These are phyloP conservation scores for Pulveroboletus sp. DNA, from an alignment of 768 basidiomycete genomes.

Conservation along the genomic window DNA sequence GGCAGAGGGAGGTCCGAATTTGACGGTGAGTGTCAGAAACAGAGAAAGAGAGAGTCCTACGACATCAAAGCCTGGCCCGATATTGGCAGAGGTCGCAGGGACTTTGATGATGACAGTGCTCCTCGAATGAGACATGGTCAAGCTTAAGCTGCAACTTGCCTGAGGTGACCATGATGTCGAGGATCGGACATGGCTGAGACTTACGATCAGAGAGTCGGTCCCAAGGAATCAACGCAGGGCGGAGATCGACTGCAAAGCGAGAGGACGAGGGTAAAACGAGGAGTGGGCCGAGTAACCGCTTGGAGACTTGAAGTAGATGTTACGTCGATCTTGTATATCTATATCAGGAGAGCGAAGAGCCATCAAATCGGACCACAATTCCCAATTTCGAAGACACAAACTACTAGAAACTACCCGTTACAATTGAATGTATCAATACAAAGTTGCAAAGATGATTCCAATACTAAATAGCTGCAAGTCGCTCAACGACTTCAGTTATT, in stretches of 20 bases:
- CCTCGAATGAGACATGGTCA: slow-evolving; percentile 21
- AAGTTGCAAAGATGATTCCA: background rate
- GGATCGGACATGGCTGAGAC: background rate
- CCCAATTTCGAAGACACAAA: background rate
- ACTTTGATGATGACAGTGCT: slow-evolving; percentile 70
- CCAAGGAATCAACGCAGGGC: background rate
- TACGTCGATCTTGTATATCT: slow-evolving; percentile 10
- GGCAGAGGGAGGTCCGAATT: slow-evolving; percentile 37
- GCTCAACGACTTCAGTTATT: slow-evolving; percentile 12
- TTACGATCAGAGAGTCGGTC: slow-evolving; percentile 1
- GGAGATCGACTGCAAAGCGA: background rate
- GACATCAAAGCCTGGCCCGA: slow-evolving; percentile 98
- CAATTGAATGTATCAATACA: slow-evolving; percentile 16
- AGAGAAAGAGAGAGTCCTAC: slow-evolving; percentile 96
- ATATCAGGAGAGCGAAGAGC: slow-evolving; percentile 10
- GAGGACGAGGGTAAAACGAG: background rate
- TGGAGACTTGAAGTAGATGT: no score
- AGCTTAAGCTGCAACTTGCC: background rate
- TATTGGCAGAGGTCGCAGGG: slow-evolving; percentile 98
- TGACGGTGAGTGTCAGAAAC: slow-evolving; percentile 72
- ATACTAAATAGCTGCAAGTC: slow-evolving; percentile 1
- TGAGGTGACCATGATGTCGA: background rate
- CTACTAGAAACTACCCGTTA: background rate
- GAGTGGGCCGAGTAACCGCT: background rate
- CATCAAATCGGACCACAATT: background rate